These are phyloP conservation scores for Pythium utonaiense DNA, from an alignment of 352 stramenopile species.

Conservation along the genomic window DNA sequence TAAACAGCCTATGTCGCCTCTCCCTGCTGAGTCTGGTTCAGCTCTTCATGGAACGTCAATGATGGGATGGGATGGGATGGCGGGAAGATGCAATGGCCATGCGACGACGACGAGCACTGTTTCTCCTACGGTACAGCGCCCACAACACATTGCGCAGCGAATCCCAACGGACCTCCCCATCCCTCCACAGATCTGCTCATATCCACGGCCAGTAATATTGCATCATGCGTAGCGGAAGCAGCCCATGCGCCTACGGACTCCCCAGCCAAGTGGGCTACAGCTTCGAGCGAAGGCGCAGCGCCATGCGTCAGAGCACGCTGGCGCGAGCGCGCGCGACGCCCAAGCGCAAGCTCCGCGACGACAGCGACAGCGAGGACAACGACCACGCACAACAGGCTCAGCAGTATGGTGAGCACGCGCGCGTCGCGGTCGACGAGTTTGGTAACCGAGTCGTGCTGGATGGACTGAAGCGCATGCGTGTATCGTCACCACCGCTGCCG, in stretches of 20 bases:
- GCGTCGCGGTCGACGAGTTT: conserved; percentile 11
- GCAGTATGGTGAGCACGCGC: conserved; percentile 6
- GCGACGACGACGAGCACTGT: too few species aligned
- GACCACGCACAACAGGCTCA: not conserved
- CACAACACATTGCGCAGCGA: not conserved
- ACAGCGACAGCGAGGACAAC: conserved; percentile 10
- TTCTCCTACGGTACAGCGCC: too few species aligned
- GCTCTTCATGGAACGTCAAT: not conserved
- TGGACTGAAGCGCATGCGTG: conserved; percentile 67
- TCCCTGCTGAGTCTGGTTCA: conserved; percentile 8
- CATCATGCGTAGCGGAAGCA: conserved; percentile 9
- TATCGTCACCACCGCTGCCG: conserved; percentile 38
- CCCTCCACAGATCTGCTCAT: too few species aligned
- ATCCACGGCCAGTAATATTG: not conserved
- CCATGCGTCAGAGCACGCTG: conserved; percentile 45
- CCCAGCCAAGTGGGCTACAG: conserved; percentile 34
- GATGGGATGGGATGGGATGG: not conserved
- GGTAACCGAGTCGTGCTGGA: conserved; percentile 40
- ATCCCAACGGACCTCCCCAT: not conserved
- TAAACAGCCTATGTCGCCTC: conserved; percentile 9
- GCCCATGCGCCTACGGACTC: conserved; percentile 37
- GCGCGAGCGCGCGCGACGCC: conserved; percentile 18
- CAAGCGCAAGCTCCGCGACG: conserved; percentile 41
- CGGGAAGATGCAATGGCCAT: not conserved
- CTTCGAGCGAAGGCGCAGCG: conserved; percentile 37